Evolutionary conservation across 495 filamentous ascomycete species (phyloP).

Genomic region (Trichoderma virens): DNA sequence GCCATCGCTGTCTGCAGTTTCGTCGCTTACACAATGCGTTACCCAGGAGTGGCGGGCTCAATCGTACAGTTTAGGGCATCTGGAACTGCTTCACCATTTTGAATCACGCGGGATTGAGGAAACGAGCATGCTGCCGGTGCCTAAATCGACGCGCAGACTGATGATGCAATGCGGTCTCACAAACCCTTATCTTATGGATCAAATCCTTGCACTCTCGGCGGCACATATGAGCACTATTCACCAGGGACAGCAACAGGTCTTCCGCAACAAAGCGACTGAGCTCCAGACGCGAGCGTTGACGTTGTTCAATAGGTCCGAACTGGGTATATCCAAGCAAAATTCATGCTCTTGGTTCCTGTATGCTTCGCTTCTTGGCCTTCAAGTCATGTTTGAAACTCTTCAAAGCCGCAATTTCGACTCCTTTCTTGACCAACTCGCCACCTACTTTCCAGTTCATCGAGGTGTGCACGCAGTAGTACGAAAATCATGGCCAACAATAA

Average conservation of each 20-base stretch:
- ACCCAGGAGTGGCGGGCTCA: neutral
- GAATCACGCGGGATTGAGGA: constrained; percentile 5
- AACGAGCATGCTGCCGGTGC: neutral
- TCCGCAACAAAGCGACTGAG: constrained; percentile 28
- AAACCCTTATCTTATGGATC: constrained; percentile 36
- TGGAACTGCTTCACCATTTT: constrained; percentile 24
- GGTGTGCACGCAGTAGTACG: constrained; percentile 29
- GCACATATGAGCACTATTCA: constrained; percentile 28
- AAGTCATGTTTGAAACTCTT: constrained; percentile 34
- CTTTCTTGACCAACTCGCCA: constrained; percentile 33
- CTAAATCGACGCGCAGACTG: constrained; percentile 5
- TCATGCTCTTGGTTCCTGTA: constrained; percentile 38
- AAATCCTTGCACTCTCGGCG: constrained; percentile 35
- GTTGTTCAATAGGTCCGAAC: constrained; percentile 22
- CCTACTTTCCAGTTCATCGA: constrained; percentile 32
- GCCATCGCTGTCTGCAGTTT: neutral
- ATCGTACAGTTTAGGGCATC: constrained; percentile 21
- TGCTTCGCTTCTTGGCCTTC: constrained; percentile 32
- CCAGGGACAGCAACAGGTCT: constrained; percentile 15
- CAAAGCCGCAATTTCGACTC: constrained; percentile 20
- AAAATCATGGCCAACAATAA: neutral
- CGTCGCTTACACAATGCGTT: neutral
- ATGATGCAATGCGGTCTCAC: constrained; percentile 20
- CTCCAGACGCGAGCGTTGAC: constrained; percentile 35
- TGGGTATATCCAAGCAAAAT: constrained; percentile 24